Base-by-base conservation (phyloP, 202 grass and related monocot species). In the Bolboschoenoplectus hybrid region DNA sequence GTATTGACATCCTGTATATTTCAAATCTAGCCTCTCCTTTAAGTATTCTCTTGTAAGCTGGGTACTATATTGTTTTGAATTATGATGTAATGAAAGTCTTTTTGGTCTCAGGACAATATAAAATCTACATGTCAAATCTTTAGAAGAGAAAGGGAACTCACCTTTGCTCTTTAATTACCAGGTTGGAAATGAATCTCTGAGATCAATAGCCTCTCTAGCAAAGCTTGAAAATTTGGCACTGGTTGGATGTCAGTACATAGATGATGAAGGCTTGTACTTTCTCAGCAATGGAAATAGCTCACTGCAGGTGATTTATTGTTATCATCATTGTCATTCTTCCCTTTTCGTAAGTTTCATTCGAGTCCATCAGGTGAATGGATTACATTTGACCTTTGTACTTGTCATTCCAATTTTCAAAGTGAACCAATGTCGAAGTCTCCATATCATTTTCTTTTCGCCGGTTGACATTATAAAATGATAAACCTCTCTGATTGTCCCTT, bases 101-200 rank as follows among this genome's bases (percentile, higher is more conserved):
- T 41, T 80, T 58, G 52, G 12, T 60, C 53, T 80, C 53, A 60
- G 16, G 53, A 80, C 7, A 32, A 41, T 79, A 79, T 6, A 1
- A 58, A 80, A 80, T 80, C 10, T 80, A 7, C 53, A 60, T 80
- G 53, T 80, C 52, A 19, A 61, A 20, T 34, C 7, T 41, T 80
- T 80, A 43, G 52, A 61, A 43, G 36, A 26, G 16, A 50, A 32
- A 70, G 38, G 16, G 80, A 11, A 81, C 84, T 87, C 71, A 45
- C 19, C 45, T 16, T 68, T 26, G 80, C 19, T 34, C 81, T 85
- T 60, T 65, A 34, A 35, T 20, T 81, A 83, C 36, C 86, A 98
- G 93, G 90, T 98, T 66, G 84, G 91, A 45, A 96, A 99, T 78
- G 92, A 68, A 85, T 91, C 93, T n/a, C 90, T 96, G 76, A 90